A percentile compares a stretch with the other conserved stretches of the same genome.
These are phyloP conservation scores for Globisporangium cederbergense DNA, from an alignment of 352 stramenopile species.

Conservation along the genomic window DNA sequence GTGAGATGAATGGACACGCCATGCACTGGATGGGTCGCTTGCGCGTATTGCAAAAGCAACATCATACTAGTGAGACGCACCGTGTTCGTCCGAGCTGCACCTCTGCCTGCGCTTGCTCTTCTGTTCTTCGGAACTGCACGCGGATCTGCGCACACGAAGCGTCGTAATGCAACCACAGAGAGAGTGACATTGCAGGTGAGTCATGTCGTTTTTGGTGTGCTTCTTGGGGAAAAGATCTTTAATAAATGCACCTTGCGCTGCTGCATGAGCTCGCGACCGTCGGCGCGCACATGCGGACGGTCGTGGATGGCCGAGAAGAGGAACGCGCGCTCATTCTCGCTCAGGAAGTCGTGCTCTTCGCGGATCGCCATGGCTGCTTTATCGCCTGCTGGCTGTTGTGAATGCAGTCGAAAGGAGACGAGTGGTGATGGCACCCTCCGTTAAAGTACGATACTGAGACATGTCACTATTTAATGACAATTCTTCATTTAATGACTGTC, in stretches of 20 bases:
- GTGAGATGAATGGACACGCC: not conserved
- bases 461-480: conserved; percentile 4
- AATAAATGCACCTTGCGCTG: conserved; percentile 51
- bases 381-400: not conserved
- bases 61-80: conserved; percentile 23
- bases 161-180: not conserved
- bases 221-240: too few relatives aligned
- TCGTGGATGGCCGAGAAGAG: conserved; percentile 59
- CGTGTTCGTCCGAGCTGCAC: conserved; percentile 75
- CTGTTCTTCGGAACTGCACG: conserved; percentile 78
- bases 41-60: not conserved
- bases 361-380: conserved; percentile 37
- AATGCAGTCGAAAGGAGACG: conserved; percentile 6
- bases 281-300: conserved; percentile 56
- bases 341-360: conserved; percentile 74
- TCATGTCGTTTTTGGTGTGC: not conserved
- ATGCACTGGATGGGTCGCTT: too few relatives aligned
- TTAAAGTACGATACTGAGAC: conserved; percentile 11
- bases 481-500: not conserved
- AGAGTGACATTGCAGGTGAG: not conserved
- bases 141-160: conserved; percentile 32
- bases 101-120: conserved; percentile 73
- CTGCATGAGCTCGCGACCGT: conserved; percentile 78
- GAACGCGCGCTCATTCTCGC: conserved; percentile 81
- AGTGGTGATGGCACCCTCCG: conserved; percentile 18